A percentile compares a stretch with the other conserved stretches of the same genome.
Evolutionary conservation across 2,329 filamentous ascomycete species (phyloP).

Genomic region (Trichoderma sp.): DNA sequence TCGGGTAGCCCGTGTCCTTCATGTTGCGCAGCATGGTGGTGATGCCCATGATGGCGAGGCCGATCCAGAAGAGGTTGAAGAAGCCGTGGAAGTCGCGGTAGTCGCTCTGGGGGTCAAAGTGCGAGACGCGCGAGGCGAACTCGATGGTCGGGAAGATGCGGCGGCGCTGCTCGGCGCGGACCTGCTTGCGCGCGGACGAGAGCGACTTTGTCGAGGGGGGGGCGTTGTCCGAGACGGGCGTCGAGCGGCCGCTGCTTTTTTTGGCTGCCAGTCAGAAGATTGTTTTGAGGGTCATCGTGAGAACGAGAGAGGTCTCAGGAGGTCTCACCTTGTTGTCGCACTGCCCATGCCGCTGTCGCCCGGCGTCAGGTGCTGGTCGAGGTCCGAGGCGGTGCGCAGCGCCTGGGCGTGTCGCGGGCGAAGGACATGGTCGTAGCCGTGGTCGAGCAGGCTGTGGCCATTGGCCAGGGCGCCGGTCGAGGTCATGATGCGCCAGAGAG

Average conservation of each 20-base stretch:
- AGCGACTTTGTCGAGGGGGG: constrained; percentile 89
- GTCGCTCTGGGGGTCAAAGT: constrained; percentile 91
- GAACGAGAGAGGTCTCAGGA: not conserved
- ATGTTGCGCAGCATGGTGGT: constrained; percentile 92
- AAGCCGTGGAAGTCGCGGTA: constrained; percentile 96
- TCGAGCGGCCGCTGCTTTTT: constrained; percentile 70
- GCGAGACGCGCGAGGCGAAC: constrained; percentile 86
- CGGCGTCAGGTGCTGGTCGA: constrained; percentile 38
- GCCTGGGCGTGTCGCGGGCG: constrained; percentile 53
- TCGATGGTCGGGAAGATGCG: constrained; percentile 92
- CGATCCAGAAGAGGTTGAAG: constrained; percentile 98
- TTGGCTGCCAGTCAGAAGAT: constrained; percentile 17
- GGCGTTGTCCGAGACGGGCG: constrained; percentile 83
- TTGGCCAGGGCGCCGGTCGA: constrained; percentile 37
- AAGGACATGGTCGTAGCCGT: constrained; percentile 47
- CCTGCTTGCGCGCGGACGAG: constrained; percentile 80
- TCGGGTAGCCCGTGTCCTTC: constrained; percentile 86
- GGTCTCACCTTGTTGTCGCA: constrained; percentile 49
- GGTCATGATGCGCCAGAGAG: constrained; percentile 23
- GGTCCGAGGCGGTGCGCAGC: constrained; percentile 43
- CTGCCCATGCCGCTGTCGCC: constrained; percentile 44
- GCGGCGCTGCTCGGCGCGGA: constrained; percentile 76
- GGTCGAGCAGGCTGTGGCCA: constrained; percentile 31
- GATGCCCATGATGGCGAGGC: constrained; percentile 92
- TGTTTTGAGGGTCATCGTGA: not conserved